Base-by-base conservation (phyloP, 345 rosid genomes). In the Citrus reticulata region DNA sequence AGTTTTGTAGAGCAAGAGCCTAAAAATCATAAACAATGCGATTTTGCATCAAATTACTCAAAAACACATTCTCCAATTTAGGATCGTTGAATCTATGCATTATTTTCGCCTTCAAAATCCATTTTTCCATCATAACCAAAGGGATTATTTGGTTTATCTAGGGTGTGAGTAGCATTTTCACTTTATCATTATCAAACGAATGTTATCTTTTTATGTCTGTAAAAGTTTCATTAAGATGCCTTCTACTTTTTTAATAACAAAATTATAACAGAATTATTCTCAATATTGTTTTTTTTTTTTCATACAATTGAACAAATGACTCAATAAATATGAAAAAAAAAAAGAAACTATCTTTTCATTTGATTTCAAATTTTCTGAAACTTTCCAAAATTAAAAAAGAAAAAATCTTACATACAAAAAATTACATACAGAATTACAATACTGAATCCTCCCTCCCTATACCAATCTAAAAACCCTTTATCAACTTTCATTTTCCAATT, bases 361-460 rank as follows among this genome's bases (percentile, higher is more conserved):
- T 81, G 22, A 32, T 64, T 46, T 74, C 77, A 29, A 64, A 20
- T 27, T 69, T 22, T 24, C n/a, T 32, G 4, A 49, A 57, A 27
- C 27, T 77, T 85, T 80, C 58, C 78, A 68, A 65, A 22, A 17
- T 69, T 46, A 70, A 25, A 22, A 68, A 59, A 73, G 73, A 75
- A 85, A 79, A 86, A 78, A 46, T 80, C 81, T 86, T 88, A 85
- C 82, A 68, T 87, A 79, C 85, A 82, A 80, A 25, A 81, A 86
- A 73, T 82, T 88, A 85, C 80, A 78, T 83, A 84, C 85, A 89
- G 39, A 84, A 84, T 77, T 81, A 76, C 85, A 84, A 70, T 72
- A 11, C 51, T 13, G 51, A 46, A 17, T 54, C 35, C 68, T 59
- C 67, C 77, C 81, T 88, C 70, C 77, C 83, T 88, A n/a, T 80